phyloP scores from a whole-genome alignment of 768 basidiomycete species.

The Tricholoma hemisulphureum region DNA sequence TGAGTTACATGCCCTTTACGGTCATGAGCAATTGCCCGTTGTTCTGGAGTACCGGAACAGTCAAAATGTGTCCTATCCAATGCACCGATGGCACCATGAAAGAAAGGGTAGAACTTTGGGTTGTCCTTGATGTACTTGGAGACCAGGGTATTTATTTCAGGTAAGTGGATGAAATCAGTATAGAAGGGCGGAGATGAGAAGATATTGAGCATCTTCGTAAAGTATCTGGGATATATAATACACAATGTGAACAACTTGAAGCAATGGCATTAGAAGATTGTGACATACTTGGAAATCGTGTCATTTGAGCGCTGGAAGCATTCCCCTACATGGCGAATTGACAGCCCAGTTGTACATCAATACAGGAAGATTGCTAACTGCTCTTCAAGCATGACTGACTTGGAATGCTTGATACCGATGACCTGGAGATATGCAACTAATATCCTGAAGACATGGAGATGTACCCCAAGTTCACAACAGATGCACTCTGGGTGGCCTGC shows the following conservation, averaged over 20 bases:
- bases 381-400: neutral
- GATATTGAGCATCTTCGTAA: neutral
- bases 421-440: neutral
- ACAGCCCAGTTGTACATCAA: no score
- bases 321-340: no score
- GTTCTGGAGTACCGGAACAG: neutral
- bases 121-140: neutral
- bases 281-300: neutral
- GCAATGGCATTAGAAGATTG: neutral
- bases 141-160: neutral
- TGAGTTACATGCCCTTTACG: neutral
- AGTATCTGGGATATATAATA: neutral
- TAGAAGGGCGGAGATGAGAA: neutral
- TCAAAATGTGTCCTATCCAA: neutral
- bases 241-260: neutral
- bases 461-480: neutral
- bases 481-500: constrained; percentile 3
- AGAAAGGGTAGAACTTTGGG: neutral
- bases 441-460: constrained; percentile 1
- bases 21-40: neutral
- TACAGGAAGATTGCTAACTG: neutral
- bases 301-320: neutral
- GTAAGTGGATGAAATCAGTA: neutral
- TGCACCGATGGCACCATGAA: neutral
- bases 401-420: neutral